Evolutionary conservation across 805 yeast genomes (phyloP).

Genomic region (Yamadazyma sp.): DNA sequence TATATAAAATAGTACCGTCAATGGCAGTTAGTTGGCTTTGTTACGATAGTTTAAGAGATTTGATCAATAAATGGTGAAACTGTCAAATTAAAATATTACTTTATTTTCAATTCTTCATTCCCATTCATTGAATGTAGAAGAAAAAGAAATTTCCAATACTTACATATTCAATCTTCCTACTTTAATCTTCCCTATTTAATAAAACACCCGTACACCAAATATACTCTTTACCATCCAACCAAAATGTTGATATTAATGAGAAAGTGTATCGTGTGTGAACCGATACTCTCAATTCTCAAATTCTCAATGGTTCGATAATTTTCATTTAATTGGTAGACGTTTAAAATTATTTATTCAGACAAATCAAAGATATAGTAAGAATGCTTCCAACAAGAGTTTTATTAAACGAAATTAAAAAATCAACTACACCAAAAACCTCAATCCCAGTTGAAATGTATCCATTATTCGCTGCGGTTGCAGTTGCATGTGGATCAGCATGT

Average conservation of each 20-base stretch:
- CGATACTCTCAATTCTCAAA: background rate
- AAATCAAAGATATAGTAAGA: too few relatives aligned
- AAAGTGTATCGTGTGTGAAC: background rate
- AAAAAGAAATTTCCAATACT: too few relatives aligned
- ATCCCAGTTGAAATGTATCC: conserved; percentile 46
- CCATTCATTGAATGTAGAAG: too few relatives aligned
- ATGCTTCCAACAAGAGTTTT: conserved; percentile 42
- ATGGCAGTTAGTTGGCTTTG: conserved; percentile 96
- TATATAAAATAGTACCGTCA: conserved; percentile 87
- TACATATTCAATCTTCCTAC: too few relatives aligned
- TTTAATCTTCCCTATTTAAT: too few relatives aligned
- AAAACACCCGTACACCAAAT: conserved; percentile 1
- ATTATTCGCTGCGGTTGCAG: conserved; percentile 43
- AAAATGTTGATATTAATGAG: background rate
- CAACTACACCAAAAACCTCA: conserved; percentile 17
- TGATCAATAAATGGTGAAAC: conserved; percentile 26
- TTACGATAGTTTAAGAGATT: conserved; percentile 65
- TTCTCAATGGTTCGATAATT: conserved; percentile 12
- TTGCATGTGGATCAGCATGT: conserved; percentile 35
- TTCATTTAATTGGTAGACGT: conserved; percentile 2
- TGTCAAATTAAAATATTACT: background rate
- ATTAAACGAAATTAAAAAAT: conserved; percentile 39
- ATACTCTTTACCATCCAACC: conserved; percentile 5
- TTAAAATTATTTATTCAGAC: conserved; percentile 1
- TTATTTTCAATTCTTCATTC: too few relatives aligned